Percentiles rank a stretch among this genome's conserved stretches.
Conservation (phyloP, 2,329 filamentous ascomycete species). For the Fonsecaea pedrosoi region DNA sequence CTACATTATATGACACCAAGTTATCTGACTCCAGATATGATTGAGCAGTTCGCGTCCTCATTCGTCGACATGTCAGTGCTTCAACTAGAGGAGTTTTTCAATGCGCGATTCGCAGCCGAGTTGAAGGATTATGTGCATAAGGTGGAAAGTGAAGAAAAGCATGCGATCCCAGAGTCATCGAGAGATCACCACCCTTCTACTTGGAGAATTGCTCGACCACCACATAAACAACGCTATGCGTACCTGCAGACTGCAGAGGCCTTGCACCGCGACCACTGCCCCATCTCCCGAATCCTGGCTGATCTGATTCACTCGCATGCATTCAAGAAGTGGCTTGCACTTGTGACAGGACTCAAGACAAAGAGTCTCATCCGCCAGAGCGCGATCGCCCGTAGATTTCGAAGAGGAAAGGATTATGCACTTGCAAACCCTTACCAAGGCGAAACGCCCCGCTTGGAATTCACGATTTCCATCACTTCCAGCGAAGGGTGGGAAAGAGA, state of each 20-base stretch:
- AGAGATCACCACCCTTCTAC: constrained; percentile 42
- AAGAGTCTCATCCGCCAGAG: constrained; percentile 71
- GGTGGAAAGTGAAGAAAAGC: constrained; percentile 61
- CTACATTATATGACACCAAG: constrained; percentile 88
- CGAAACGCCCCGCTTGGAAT: constrained; percentile 76
- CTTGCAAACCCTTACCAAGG: constrained; percentile 82
- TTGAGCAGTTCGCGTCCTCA: constrained; percentile 78
- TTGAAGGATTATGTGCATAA: constrained; percentile 74
- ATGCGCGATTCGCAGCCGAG: constrained; percentile 74
- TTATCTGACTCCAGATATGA: constrained; percentile 89
- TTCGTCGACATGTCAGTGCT: constrained; percentile 86
- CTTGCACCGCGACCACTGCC: constrained; percentile 52
- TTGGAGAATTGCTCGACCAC: constrained; percentile 82
- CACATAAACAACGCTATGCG: constrained; percentile 93
- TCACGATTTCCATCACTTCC: constrained; percentile 86
- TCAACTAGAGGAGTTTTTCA: constrained; percentile 78
- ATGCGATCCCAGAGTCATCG: constrained; percentile 47
- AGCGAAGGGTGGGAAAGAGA: constrained; percentile 83
- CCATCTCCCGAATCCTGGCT: constrained; percentile 79
- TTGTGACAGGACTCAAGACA: constrained; percentile 74
- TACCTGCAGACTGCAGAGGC: constrained; percentile 58
- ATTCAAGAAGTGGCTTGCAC: constrained; percentile 87
- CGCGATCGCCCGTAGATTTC: constrained; percentile 83
- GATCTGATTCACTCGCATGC: constrained; percentile 81
- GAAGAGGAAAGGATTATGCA: constrained; percentile 87